A percentile compares a stretch with the other conserved stretches of the same genome.
Conservation (phyloP, 257 asterid species). For the Echites panduratus region DNA sequence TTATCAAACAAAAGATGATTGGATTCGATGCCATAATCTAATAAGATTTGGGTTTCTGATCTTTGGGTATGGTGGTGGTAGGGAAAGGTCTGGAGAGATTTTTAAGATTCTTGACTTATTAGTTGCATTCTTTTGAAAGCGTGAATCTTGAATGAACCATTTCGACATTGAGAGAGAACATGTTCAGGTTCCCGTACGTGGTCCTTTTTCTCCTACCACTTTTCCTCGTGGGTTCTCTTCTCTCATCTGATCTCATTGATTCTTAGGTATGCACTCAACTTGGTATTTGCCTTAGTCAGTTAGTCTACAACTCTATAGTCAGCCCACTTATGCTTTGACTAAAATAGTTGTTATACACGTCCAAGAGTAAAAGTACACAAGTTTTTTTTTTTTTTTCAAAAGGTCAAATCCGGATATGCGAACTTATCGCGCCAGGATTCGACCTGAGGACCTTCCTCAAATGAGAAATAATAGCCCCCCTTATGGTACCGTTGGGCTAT, state of each 20-base stretch:
- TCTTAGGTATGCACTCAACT: slow-evolving; percentile 16
- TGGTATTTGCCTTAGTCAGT: slow-evolving; percentile 15
- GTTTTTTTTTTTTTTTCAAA: too few relatives aligned
- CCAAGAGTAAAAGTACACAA: too few relatives aligned
- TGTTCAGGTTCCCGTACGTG: slow-evolving; percentile 32
- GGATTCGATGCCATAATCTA: slow-evolving; percentile 10
- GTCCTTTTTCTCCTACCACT: slow-evolving; percentile 21
- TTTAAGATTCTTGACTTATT: not conserved
- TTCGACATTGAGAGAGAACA: slow-evolving; percentile 24
- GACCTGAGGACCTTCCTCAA: too few relatives aligned
- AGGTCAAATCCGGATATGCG: too few relatives aligned
- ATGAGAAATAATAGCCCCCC: too few relatives aligned
- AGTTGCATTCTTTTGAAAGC: slow-evolving; percentile 14
- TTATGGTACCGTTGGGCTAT: too few relatives aligned
- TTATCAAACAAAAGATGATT: not conserved
- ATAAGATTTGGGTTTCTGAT: slow-evolving; percentile 3
- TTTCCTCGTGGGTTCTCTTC: slow-evolving; percentile 23
- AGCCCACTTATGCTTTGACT: too few relatives aligned
- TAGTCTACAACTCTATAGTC: not conserved
- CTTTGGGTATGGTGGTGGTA: not conserved
- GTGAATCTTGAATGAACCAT: slow-evolving; percentile 24
- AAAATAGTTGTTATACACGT: too few relatives aligned
- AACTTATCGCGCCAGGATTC: too few relatives aligned
- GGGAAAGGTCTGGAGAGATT: not conserved
- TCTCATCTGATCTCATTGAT: too few relatives aligned